Base-by-base conservation (phyloP, 169 alveolate genomes). In the Neospora caninum region DNA sequence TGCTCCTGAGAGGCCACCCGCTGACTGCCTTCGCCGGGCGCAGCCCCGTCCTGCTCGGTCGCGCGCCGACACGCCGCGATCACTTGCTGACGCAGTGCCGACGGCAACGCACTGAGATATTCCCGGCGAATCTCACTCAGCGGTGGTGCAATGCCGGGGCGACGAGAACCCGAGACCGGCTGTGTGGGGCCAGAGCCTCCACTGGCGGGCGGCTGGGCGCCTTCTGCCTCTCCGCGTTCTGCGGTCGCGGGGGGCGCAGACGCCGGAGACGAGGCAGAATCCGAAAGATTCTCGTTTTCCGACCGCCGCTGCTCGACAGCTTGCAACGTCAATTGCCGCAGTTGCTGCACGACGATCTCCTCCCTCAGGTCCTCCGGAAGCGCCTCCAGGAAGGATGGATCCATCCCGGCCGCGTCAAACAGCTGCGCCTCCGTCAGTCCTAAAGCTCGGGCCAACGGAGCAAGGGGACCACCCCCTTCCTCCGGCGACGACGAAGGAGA, bases 371-470 rank as follows among this genome's bases (percentile, higher is more conserved):
- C 97, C 13, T 69, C 89, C 13, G 97, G 97, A 7, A 95, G 88
- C 31, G 96, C 97, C 36, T 92, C 97, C 0, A 95, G 53, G 80
- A 96, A 92, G 0, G 96, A 92, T n/a, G 97, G 96, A 94, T 96
- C 97, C 34, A 96, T 95, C 13, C 96, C 96, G 20, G 94, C 94
- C 29, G 92, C 94, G 18, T 94, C 94, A 34, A 88, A 49, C 70
- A 94, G 58, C 45, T 83, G 88, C 64, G 93, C 86, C 80, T 94
- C 94, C 27, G 96, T 88, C 83, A 94, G 92, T 39, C 95, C 95
- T 39, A 93, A 42, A 4, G 94, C 93, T 36, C 93, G 41, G 31
- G 95, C 95, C 49, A 93, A 80, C 31, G 93, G 43, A 9, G 83
- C 84, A 2, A 93, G 84, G 16, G 92, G 91, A 7, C 88, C 94